Conservation (phyloP, 257 asterid genomes). For the Solanum sitiens region DNA sequence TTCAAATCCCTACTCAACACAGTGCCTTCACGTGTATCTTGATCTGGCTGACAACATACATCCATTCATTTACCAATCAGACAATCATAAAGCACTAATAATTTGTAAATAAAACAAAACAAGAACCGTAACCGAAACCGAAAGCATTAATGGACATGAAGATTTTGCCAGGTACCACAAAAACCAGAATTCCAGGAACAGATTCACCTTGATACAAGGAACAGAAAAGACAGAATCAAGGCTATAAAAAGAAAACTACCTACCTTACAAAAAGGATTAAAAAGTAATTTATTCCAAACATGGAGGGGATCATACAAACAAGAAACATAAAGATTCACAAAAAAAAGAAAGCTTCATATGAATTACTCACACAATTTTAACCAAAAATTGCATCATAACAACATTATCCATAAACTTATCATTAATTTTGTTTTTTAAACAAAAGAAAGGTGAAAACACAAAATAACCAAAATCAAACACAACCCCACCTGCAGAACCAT, state of each 20-base stretch:
- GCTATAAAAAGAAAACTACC: background rate
- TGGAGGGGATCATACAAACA: background rate
- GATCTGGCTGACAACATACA: background rate
- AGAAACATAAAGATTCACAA: background rate
- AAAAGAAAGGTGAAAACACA: background rate
- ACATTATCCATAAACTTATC: background rate
- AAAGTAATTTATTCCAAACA: background rate
- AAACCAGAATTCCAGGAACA: slow-evolving; percentile 12
- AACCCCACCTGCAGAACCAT: background rate
- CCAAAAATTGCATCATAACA: background rate
- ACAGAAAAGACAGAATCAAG: slow-evolving; percentile 12
- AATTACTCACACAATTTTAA: background rate
- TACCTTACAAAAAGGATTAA: background rate
- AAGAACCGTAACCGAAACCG: background rate
- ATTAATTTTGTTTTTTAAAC: background rate
- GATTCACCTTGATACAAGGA: slow-evolving; percentile 20
- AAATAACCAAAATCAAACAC: background rate
- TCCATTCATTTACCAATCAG: background rate
- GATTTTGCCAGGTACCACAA: slow-evolving; percentile 7
- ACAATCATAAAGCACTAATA: background rate
- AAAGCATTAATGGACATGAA: slow-evolving; percentile 3
- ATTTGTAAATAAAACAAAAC: slow-evolving; percentile 4
- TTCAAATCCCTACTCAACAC: background rate
- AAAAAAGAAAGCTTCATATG: background rate
- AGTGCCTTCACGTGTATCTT: background rate